phyloP scores from a whole-genome alignment of 306 rosid species.

The Luffa aegyptiaca region DNA sequence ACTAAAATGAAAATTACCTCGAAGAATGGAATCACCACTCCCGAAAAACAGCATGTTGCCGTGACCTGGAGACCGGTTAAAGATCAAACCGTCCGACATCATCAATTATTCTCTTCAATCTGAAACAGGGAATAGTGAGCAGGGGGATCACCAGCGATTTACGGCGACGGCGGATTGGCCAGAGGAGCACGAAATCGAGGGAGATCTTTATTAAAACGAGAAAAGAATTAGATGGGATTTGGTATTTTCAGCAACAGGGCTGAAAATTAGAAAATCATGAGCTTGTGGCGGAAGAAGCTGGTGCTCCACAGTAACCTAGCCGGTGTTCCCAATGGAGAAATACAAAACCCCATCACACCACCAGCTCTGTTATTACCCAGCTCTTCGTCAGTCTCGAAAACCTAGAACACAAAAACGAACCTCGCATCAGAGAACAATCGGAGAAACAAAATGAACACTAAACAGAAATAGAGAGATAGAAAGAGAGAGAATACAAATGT shows the following conservation, averaged over 20 bases:
- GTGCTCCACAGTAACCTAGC: constrained; percentile 98
- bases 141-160: background rate
- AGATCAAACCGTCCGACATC: constrained; percentile 71
- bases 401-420: background rate
- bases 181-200: background rate
- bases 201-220: background rate
- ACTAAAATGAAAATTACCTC: constrained; percentile 34
- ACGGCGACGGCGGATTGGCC: background rate
- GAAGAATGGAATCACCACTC: constrained; percentile 46
- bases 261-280: constrained; percentile 70
- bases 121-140: background rate
- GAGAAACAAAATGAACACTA: background rate
- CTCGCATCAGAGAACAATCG: background rate
- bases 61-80: constrained; percentile 40
- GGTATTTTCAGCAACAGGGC: background rate
- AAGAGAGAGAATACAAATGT: background rate
- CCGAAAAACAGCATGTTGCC: constrained; percentile 77
- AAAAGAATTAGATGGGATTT: background rate
- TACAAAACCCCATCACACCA: constrained; percentile 93
- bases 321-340: constrained; percentile 83
- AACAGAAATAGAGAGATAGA: background rate
- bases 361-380: constrained; percentile 27
- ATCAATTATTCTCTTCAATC: constrained; percentile 14
- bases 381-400: constrained; percentile 15
- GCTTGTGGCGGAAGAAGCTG: constrained; percentile 98